Base-by-base conservation (phyloP, 2,329 filamentous ascomycete species). In the Claviceps arundinis region DNA sequence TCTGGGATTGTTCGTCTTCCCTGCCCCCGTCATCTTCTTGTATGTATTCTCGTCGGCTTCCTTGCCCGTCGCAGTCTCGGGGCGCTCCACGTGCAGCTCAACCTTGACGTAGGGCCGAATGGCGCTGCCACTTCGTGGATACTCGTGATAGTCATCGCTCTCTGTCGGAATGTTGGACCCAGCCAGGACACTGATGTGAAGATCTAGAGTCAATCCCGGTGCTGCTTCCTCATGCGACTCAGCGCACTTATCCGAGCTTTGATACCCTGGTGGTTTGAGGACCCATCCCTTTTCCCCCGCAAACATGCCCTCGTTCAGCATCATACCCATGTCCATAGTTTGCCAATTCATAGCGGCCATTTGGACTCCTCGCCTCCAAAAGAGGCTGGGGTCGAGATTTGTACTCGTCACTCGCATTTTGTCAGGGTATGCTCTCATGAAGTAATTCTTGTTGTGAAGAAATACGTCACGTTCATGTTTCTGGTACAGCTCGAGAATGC, bases 311-410 rank as follows among this genome's bases (percentile, higher is more conserved):
- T 95, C 86, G 63, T 97, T 97, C 64, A 98, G 80, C 74, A 97
- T 94, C 80, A 96, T 94, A 44, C 88, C 87, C 52, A 93, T 81
- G 64, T 97, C 91, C 59, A 90, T 85, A 2, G 85, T 91, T 68
- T 98, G 93, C 91, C 93, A 97, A 66, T 98, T 98, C 66, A 97
- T 78, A 17, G 93, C 91, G 5, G 89, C 90, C 91, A 98, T 97
- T 67, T 98, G 93, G 19, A 96, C 90, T 30, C 93, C 93, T 50
- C 87, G 83, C 48, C 89, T 82, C 93, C 93, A 98, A 64, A 89
- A 94, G 44, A 82, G 82, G 56, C 89, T 83, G 1, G 93, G 93
- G 61, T 97, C 90, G 42, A 93, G 93, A 64, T 98, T 98, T n/a
- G 87, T 88, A 45, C 90, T 96, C 60, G 84, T 82, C 50, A 96